Percentiles rank a stretch among this genome's conserved stretches.
phyloP scores from a whole-genome alignment of 345 rosid genomes.

The Viola odorata region DNA sequence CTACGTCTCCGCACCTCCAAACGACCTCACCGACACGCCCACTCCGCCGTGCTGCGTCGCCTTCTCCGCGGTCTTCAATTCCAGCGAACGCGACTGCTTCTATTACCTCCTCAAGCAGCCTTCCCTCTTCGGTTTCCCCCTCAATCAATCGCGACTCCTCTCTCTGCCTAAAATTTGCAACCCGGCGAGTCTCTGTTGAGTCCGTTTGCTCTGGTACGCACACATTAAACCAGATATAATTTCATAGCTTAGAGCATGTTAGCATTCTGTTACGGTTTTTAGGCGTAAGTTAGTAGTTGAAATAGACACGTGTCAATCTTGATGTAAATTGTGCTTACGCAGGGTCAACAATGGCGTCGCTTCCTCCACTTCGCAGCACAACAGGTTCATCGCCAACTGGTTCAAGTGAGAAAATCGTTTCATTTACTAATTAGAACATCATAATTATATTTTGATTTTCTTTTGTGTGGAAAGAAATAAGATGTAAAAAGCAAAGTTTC shows the following conservation, averaged over 20 bases:
- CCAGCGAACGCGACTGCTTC: slow-evolving; percentile 50
- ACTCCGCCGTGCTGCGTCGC: slow-evolving; percentile 58
- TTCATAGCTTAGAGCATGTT: not conserved
- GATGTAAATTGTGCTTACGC: not conserved
- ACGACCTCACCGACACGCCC: slow-evolving; percentile 37
- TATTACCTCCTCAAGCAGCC: slow-evolving; percentile 66
- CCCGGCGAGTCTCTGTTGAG: slow-evolving; percentile 15
- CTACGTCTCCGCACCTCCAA: slow-evolving; percentile 59
- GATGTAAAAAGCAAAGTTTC: too few relatives aligned
- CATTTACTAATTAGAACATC: too few relatives aligned
- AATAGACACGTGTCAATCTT: too few relatives aligned
- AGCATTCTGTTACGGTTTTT: not conserved
- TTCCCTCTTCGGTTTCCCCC: slow-evolving; percentile 64
- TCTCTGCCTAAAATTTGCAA: slow-evolving; percentile 51
- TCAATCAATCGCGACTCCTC: slow-evolving; percentile 49
- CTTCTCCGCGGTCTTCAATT: slow-evolving; percentile 32
- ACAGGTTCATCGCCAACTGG: slow-evolving; percentile 22
- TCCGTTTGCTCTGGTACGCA: slow-evolving; percentile 46
- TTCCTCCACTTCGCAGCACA: slow-evolving; percentile 43
- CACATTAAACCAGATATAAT: not conserved
- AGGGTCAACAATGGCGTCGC: slow-evolving; percentile 23
- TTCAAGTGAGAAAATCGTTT: slow-evolving; percentile 24
- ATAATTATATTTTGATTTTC: too few relatives aligned
- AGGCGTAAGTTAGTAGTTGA: not conserved
- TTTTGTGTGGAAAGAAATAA: too few relatives aligned